Percentiles rank a stretch among this genome's conserved stretches.
Evolutionary conservation across 2,329 filamentous ascomycete species (phyloP).

Genomic region (Fusarium sp.): DNA sequence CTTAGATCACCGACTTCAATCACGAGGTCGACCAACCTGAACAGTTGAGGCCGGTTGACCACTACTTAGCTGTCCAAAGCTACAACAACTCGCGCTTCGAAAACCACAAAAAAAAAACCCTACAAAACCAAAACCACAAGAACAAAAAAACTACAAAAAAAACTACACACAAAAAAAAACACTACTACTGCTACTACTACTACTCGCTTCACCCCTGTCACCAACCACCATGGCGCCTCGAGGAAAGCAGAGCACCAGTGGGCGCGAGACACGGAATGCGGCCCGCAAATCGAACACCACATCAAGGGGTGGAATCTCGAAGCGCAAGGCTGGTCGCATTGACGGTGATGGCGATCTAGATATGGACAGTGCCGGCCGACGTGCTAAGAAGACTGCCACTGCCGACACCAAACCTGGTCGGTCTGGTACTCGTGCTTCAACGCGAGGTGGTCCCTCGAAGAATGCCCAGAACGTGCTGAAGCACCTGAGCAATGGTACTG

Average conservation of each 20-base stretch:
- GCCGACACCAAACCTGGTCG: conserved; percentile 51
- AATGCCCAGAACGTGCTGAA: conserved; percentile 62
- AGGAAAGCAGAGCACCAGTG: conserved; percentile 50
- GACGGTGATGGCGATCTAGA: conserved; percentile 74
- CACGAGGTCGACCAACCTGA: conserved; percentile 12
- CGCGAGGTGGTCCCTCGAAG: conserved; percentile 54
- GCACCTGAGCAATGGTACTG: conserved; percentile 57
- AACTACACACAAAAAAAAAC: not conserved
- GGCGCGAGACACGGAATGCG: conserved; percentile 53
- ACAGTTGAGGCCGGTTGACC: conserved; percentile 8
- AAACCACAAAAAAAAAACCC: conserved; percentile 7
- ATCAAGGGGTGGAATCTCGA: conserved; percentile 66
- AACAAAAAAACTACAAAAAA: conserved; percentile 9
- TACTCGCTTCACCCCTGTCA: conserved; percentile 3
- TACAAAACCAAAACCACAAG: conserved; percentile 6
- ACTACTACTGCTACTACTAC: not conserved
- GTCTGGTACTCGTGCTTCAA: conserved; percentile 48
- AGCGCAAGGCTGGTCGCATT: conserved; percentile 60
- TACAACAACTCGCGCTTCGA: conserved; percentile 20
- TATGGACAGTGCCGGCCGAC: conserved; percentile 64
- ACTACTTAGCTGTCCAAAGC: conserved; percentile 4
- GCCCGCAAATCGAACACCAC: conserved; percentile 51
- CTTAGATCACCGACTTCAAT: not conserved
- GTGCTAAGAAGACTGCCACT: conserved; percentile 53
- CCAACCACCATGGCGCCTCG: conserved; percentile 55